These are phyloP conservation scores for Penicillium sp. DNA, from an alignment of 2,329 filamentous ascomycete genomes.

Conservation along the genomic window DNA sequence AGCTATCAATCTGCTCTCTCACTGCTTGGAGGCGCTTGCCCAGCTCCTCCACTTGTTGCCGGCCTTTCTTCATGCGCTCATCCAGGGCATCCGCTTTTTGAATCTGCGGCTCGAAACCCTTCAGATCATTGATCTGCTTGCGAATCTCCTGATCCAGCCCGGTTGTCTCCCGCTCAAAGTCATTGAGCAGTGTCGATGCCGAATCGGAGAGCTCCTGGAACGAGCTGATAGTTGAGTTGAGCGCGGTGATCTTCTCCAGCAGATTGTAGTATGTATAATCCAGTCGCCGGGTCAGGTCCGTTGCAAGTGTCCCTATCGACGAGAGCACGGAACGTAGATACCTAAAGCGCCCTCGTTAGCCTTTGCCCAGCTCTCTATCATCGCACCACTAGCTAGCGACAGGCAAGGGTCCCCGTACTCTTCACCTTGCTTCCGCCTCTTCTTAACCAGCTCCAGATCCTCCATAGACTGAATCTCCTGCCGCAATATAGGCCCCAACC, in stretches of 20 bases:
- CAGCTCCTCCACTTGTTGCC: constrained; percentile 38
- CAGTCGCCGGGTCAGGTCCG: constrained; percentile 47
- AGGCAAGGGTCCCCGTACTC: constrained; percentile 54
- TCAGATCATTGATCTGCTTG: constrained; percentile 40
- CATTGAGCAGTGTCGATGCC: constrained; percentile 36
- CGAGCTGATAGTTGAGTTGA: constrained; percentile 43
- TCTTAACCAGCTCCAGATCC: constrained; percentile 43
- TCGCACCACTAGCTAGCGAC: not conserved
- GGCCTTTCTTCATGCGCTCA: constrained; percentile 41
- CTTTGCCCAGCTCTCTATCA: not conserved
- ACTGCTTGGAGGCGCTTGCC: constrained; percentile 43
- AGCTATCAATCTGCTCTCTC: constrained; percentile 41
- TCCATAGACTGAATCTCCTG: constrained; percentile 35
- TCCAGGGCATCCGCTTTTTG: constrained; percentile 40
- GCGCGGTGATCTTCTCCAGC: constrained; percentile 45
- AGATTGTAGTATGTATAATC: constrained; percentile 53
- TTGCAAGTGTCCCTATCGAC: constrained; percentile 40
- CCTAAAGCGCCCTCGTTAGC: constrained; percentile 17
- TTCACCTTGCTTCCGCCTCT: constrained; percentile 76
- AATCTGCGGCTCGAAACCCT: constrained; percentile 42
- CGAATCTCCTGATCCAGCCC: constrained; percentile 40
- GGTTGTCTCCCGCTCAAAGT: constrained; percentile 41
- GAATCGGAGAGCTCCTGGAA: constrained; percentile 45
- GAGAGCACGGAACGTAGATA: constrained; percentile 38
- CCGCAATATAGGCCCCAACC: constrained; percentile 28